A percentile compares a stretch with the other conserved stretches of the same genome.
Evolutionary conservation across 108 stramenopile genomes (phyloP).

Genomic region (Fragilaria crotonensis): DNA sequence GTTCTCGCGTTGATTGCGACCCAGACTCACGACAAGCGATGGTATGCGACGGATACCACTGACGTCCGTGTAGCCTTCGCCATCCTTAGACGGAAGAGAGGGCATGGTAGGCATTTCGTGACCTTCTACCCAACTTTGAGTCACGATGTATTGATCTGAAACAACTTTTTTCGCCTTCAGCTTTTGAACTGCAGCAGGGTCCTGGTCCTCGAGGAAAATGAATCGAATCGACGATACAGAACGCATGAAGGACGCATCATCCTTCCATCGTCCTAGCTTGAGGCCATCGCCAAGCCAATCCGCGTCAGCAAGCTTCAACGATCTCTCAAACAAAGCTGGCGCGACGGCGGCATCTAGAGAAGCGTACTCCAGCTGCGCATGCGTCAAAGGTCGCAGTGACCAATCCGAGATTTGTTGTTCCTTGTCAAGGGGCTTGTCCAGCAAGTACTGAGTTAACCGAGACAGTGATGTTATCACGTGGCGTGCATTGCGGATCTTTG

Average conservation of each 20-base stretch:
- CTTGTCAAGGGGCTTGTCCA: constrained; percentile 22
- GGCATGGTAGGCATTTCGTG: constrained; percentile 7
- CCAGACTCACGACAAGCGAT: constrained; percentile 12
- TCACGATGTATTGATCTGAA: constrained; percentile 17
- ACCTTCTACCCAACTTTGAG: constrained; percentile 24
- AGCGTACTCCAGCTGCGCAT: constrained; percentile 24
- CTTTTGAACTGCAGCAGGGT: constrained; percentile 8
- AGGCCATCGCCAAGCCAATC: background rate
- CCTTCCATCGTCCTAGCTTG: constrained; percentile 3
- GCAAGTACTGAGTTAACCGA: constrained; percentile 13
- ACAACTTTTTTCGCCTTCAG: constrained; percentile 28
- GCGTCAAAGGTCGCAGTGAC: constrained; percentile 20
- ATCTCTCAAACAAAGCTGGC: constrained; percentile 13
- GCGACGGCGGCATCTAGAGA: constrained; percentile 29
- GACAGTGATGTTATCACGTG: constrained; percentile 10
- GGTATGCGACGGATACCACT: constrained; percentile 22
- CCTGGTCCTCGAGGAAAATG: constrained; percentile 6
- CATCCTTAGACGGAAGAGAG: constrained; percentile 15
- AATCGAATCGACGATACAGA: constrained; percentile 1
- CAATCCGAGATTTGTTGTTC: constrained; percentile 39
- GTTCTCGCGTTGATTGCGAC: background rate
- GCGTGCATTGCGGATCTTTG: constrained; percentile 6
- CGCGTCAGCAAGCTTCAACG: background rate
- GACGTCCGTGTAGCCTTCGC: constrained; percentile 13
- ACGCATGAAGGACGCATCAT: background rate